Percentiles rank a stretch among this genome's conserved stretches.
These are phyloP conservation scores for Arthrobotrys megalospora DNA, from an alignment of 2,329 filamentous ascomycete genomes.

Conservation along the genomic window DNA sequence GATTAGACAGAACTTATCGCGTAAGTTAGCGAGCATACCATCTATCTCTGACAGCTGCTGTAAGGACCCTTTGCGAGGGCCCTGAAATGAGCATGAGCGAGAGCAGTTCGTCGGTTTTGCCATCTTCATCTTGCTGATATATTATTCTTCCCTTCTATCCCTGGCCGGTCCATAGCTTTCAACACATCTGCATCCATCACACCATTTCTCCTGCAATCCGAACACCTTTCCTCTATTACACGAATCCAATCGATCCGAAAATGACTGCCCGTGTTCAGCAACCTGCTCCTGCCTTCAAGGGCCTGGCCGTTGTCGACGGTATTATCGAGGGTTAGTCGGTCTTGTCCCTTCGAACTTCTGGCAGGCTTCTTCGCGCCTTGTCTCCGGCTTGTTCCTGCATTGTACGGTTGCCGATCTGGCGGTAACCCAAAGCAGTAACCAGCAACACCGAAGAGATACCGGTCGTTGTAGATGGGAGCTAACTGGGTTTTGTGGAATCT, in stretches of 20 bases:
- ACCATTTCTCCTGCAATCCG: slow-evolving; percentile 53
- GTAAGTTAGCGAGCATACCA: slow-evolving; percentile 34
- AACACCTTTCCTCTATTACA: slow-evolving; percentile 13
- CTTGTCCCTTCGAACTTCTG: slow-evolving; percentile 9
- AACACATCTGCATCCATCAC: slow-evolving; percentile 59
- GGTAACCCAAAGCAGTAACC: slow-evolving; percentile 42
- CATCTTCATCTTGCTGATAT: slow-evolving; percentile 31
- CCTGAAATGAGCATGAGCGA: not conserved
- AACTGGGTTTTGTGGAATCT: slow-evolving; percentile 25
- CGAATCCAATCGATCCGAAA: slow-evolving; percentile 39
- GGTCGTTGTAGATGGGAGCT: slow-evolving; percentile 23
- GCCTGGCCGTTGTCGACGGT: slow-evolving; percentile 71
- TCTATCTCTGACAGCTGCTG: slow-evolving; percentile 45
- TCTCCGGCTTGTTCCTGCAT: slow-evolving; percentile 55
- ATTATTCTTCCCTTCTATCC: slow-evolving; percentile 1
- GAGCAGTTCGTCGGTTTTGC: not conserved
- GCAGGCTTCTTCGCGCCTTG: slow-evolving; percentile 22
- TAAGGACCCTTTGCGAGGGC: not conserved
- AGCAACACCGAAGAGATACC: slow-evolving; percentile 19
- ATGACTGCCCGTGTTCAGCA: slow-evolving; percentile 68
- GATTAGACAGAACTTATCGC: slow-evolving; percentile 16
- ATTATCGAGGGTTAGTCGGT: slow-evolving; percentile 70
- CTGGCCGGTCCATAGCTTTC: slow-evolving; percentile 31
- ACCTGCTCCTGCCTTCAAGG: slow-evolving; percentile 71
- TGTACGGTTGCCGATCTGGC: slow-evolving; percentile 43